Percentiles rank a stretch among this genome's conserved stretches.
Conservation (phyloP, 1,139 yeast genomes). For the Saccharomyces hybrid region DNA sequence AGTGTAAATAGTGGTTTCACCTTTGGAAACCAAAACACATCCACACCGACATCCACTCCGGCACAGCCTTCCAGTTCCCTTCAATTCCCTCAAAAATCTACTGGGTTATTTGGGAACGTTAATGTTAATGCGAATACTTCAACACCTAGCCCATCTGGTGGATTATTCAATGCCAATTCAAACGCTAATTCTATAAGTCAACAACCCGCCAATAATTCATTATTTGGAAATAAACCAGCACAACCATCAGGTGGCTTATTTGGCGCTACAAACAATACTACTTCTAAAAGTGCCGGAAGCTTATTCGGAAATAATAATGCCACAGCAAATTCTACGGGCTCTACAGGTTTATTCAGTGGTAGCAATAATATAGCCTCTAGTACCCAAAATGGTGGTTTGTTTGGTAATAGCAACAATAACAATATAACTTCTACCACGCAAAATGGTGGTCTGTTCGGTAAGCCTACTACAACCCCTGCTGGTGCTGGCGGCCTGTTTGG, state of each 20-base stretch:
- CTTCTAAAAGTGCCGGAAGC: conserved; percentile 4
- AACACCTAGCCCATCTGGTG: conserved; percentile 26
- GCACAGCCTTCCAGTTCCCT: conserved; percentile 20
- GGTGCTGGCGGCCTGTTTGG: conserved; percentile 8
- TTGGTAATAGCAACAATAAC: conserved; percentile 9
- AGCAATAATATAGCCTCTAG: conserved; percentile 2
- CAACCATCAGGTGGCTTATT: conserved; percentile 22
- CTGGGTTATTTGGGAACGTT: conserved; percentile 20
- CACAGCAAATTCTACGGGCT: conserved; percentile 1
- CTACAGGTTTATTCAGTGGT: conserved; percentile 22
- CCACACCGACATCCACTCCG: conserved; percentile 32
- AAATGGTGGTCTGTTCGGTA: conserved; percentile 13
- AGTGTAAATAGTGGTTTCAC: conserved; percentile 20
- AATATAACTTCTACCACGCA: neutral
- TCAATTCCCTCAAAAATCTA: conserved; percentile 22
- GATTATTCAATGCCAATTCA: conserved; percentile 11
- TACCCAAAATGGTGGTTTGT: conserved; percentile 8
- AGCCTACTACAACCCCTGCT: conserved; percentile 8
- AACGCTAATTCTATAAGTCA: neutral
- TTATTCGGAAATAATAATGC: conserved; percentile 1
- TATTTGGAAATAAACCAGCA: conserved; percentile 29
- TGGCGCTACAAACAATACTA: conserved; percentile 20
- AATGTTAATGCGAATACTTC: conserved; percentile 16
- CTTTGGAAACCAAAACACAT: conserved; percentile 24
- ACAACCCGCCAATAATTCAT: conserved; percentile 11